These are phyloP conservation scores for Alternaria arborescens DNA, from an alignment of 2,329 filamentous ascomycete species.

Conservation along the genomic window DNA sequence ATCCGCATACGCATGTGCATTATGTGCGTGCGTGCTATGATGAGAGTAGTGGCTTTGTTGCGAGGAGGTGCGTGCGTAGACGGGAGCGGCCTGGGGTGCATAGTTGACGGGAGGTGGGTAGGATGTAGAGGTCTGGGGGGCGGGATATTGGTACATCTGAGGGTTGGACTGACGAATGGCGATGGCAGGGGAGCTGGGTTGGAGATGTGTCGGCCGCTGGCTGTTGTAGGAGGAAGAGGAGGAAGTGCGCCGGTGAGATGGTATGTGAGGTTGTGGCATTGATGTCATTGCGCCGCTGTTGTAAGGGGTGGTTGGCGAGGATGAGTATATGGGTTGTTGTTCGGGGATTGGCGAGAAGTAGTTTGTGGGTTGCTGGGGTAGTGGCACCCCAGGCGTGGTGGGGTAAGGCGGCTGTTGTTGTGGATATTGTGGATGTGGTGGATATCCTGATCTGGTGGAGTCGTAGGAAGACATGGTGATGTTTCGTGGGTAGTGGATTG, in stretches of 20 bases:
- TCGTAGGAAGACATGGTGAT: slow-evolving; percentile 34
- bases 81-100: background rate
- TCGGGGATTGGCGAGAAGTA: slow-evolving; percentile 15
- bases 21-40: slow-evolving; percentile 7
- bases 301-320: slow-evolving; percentile 7
- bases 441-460: slow-evolving; percentile 26
- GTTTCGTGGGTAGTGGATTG: background rate
- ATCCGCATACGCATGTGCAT: slow-evolving; percentile 18
- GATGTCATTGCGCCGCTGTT: background rate
- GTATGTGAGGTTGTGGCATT: slow-evolving; percentile 1
- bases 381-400: slow-evolving; percentile 14
- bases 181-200: slow-evolving; percentile 7
- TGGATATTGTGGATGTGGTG: slow-evolving; percentile 14
- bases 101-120: slow-evolving; percentile 13
- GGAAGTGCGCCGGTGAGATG: slow-evolving; percentile 12
- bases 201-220: slow-evolving; percentile 2
- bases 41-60: slow-evolving; percentile 13
- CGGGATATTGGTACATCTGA: background rate
- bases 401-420: slow-evolving; percentile 27
- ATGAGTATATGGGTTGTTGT: slow-evolving; percentile 20
- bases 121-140: background rate
- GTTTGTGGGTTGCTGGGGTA: slow-evolving; percentile 4
- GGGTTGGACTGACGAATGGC: slow-evolving; percentile 13
- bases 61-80: slow-evolving; percentile 13
- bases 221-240: slow-evolving; percentile 10